Percentiles rank a stretch among this genome's conserved stretches.
Conservation (phyloP, 2,329 filamentous ascomycete species). For the Fusarium zealandicum region DNA sequence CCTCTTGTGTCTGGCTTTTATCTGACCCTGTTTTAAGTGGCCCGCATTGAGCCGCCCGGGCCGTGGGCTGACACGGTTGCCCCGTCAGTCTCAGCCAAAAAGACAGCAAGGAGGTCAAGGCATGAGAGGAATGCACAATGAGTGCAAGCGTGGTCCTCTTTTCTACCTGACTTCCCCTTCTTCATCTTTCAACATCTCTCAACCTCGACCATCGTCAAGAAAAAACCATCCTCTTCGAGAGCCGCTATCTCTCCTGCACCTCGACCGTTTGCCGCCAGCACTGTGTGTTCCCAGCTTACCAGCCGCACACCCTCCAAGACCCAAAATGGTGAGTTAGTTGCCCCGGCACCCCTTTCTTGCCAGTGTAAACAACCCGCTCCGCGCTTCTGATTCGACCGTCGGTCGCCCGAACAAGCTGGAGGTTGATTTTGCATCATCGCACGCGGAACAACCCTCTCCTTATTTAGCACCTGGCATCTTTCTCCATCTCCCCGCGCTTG, state of each 20-base stretch:
- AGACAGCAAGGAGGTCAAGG: constrained; percentile 36
- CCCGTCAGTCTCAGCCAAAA: constrained; percentile 45
- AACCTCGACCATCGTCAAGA: constrained; percentile 14
- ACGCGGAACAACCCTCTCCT: constrained; percentile 21
- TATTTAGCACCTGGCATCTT: constrained; percentile 18
- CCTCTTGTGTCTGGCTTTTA: neutral
- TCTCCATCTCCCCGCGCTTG: constrained; percentile 18
- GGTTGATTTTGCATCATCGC: constrained; percentile 38
- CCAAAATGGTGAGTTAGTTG: constrained; percentile 50
- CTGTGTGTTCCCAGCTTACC: constrained; percentile 21
- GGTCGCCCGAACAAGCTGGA: constrained; percentile 26
- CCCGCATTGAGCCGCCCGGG: constrained; percentile 13
- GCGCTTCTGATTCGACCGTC: constrained; percentile 47
- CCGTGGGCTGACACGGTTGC: constrained; percentile 32
- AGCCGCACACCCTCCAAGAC: constrained; percentile 29
- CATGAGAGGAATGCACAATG: constrained; percentile 37
- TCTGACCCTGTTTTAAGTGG: constrained; percentile 8
- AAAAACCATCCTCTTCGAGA: neutral
- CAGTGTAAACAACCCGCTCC: constrained; percentile 47
- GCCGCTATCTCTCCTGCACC: constrained; percentile 2
- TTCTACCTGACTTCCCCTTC: constrained; percentile 15
- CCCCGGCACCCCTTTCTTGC: constrained; percentile 42
- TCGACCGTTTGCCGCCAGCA: constrained; percentile 2
- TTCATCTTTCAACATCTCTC: constrained; percentile 38
- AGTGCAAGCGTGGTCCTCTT: constrained; percentile 33